phyloP scores from a whole-genome alignment of 306 rosid species.

The Herpetospermum pedunculosum region DNA sequence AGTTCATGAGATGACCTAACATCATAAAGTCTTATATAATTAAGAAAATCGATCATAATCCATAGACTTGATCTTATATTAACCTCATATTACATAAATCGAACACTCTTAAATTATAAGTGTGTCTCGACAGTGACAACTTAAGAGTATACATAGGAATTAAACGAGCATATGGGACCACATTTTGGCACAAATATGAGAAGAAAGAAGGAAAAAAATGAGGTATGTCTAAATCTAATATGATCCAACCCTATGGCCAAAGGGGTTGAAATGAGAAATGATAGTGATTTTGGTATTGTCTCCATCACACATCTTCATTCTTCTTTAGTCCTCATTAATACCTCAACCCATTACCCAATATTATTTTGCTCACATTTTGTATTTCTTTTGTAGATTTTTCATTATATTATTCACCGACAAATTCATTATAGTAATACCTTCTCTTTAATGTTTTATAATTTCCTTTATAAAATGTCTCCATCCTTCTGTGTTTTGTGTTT shows the following conservation, averaged over 20 bases:
- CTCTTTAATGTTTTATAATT: not conserved
- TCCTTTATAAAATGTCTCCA: not conserved
- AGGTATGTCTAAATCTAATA: not conserved
- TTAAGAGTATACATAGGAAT: too few relatives aligned
- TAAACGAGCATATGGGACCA: not conserved
- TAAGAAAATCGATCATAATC: not conserved
- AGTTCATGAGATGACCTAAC: too few relatives aligned
- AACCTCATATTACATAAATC: not conserved
- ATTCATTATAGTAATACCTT: not conserved
- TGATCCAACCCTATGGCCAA: not conserved
- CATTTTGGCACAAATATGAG: too few relatives aligned
- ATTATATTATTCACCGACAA: not conserved
- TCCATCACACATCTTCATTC: not conserved
- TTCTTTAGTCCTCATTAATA: not conserved
- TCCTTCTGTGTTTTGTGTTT: not conserved
- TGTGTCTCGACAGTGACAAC: too few relatives aligned
- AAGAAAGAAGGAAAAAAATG: not conserved
- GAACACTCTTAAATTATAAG: too few relatives aligned
- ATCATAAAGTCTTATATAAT: too few relatives aligned
- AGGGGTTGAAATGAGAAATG: not conserved
- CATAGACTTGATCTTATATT: not conserved
- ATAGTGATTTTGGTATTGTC: not conserved
- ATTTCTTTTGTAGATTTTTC: not conserved
- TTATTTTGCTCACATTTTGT: not conserved
- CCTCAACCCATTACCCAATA: not conserved